These are phyloP conservation scores for Pseudomonodictys pantanalensis DNA, from an alignment of 495 filamentous ascomycete genomes.

Conservation along the genomic window DNA sequence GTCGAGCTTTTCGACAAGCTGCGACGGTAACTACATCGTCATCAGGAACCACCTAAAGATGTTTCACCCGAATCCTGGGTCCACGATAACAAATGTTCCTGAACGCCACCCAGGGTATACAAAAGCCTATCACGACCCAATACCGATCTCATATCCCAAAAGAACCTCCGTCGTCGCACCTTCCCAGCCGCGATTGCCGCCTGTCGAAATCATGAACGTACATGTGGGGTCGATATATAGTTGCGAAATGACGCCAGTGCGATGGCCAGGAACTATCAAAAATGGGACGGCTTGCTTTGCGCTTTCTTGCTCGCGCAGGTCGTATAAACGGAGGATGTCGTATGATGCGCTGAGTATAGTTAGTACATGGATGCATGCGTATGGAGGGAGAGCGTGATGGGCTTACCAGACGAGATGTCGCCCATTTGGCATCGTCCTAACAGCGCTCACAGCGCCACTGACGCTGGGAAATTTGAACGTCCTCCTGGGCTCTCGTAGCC, in stretches of 20 bases:
- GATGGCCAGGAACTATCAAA: constrained; percentile 87
- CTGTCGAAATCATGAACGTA: constrained; percentile 83
- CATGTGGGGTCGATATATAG: constrained; percentile 85
- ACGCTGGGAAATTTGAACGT: constrained; percentile 86
- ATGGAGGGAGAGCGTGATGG: not conserved
- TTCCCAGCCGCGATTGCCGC: constrained; percentile 93
- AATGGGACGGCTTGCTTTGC: constrained; percentile 81
- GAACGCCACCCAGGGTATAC: constrained; percentile 33
- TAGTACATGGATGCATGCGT: not conserved
- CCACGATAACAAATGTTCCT: too few species aligned
- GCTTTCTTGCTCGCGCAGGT: constrained; percentile 65
- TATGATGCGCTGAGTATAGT: constrained; percentile 66
- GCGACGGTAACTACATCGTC: too few species aligned
- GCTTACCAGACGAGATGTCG: constrained; percentile 84
- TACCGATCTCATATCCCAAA: constrained; percentile 87
- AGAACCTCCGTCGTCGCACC: constrained; percentile 87
- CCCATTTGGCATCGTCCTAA: constrained; percentile 89
- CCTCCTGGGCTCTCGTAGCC: constrained; percentile 69
- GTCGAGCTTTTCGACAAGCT: too few species aligned
- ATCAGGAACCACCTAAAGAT: too few species aligned
- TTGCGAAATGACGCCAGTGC: constrained; percentile 81
- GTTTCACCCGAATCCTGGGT: too few species aligned
- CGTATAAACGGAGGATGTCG: constrained; percentile 91
- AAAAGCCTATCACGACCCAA: constrained; percentile 37
- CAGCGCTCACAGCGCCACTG: constrained; percentile 80